Base-by-base conservation (phyloP, 2,329 filamentous ascomycete genomes). In the Aspergillus ibericus region DNA sequence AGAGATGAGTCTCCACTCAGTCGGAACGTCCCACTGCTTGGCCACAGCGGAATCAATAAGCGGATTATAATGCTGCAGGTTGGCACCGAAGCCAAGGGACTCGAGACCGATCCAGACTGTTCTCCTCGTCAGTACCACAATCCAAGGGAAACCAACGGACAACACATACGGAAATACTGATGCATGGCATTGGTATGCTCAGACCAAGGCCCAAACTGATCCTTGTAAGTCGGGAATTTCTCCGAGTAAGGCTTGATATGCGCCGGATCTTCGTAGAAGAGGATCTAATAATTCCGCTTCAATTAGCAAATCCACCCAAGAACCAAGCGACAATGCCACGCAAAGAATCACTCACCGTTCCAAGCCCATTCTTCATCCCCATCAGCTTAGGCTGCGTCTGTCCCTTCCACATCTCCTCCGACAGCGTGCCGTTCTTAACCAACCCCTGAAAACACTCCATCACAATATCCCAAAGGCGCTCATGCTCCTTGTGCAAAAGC, bases 51-150 rank as follows among this genome's bases (percentile, higher is more conserved):
- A 81, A 78, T 96, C 89, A 67, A 96, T 85, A 59, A 96, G 77
- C 18, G 92, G 92, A 84, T 92, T 95, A 83, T 96, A 96, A 81
- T 96, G 92, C 83, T 96, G 92, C 54, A 96, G 83, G 82, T 93
- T 96, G 73, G 88, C 90, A 65, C 92, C 92, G 57, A 96, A 85
- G 29, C 92, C 92, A 74, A 95, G 91, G 60, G 88, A 83, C 79
- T 93, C 90, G 58, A 96, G 85, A 4, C 88, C 90, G 16, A 88
- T 88, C 92, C 92, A 96, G 66, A 92, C 76, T 77, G 50, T 16
- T 36, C 32, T 16, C 44, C 32, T 5, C 27, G 9, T 51, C 40
- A 50, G 29, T 42, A 29, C 6, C 16, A 10, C 36, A 10, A 34
- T 29, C 36, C n/a, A 4, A 4, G 13, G 32, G 46, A 16, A 29